Conservation (phyloP, 2,329 filamentous ascomycete species). For the Ceratocystis colombiana region DNA sequence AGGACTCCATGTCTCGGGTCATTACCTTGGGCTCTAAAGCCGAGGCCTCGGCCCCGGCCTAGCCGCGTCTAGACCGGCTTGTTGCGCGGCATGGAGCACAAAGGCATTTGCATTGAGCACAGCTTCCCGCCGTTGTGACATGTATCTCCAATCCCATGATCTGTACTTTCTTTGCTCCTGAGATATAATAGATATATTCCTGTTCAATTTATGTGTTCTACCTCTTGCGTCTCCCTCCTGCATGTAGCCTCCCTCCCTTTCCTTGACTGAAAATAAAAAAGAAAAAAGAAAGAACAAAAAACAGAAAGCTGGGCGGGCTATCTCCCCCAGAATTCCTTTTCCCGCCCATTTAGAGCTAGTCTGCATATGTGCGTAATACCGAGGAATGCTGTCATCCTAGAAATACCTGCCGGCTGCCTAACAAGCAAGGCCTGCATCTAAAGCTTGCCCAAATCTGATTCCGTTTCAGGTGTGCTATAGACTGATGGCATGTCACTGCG, state of each 20-base stretch:
- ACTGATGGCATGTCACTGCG: slow-evolving; percentile 20
- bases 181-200: not conserved
- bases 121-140: not conserved
- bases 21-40: not conserved
- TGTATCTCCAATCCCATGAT: not conserved
- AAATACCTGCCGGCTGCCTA: not conserved
- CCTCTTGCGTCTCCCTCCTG: not conserved
- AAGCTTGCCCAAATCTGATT: not conserved
- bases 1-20: not conserved
- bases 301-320: no score
- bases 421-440: not conserved
- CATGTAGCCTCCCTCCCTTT: not conserved
- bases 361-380: not conserved
- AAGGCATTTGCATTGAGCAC: not conserved
- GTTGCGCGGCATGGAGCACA: not conserved
- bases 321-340: no score
- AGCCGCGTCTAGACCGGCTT: not conserved
- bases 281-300: no score
- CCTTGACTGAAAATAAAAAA: not conserved
- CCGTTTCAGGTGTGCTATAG: not conserved
- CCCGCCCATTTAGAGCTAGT: not conserved
- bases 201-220: slow-evolving; percentile 3
- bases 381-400: not conserved
- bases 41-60: not conserved
- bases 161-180: not conserved